A percentile compares a stretch with the other conserved stretches of the same genome.
phyloP scores from a whole-genome alignment of 352 stramenopile genomes.

The Globisporangium cederbergense region DNA sequence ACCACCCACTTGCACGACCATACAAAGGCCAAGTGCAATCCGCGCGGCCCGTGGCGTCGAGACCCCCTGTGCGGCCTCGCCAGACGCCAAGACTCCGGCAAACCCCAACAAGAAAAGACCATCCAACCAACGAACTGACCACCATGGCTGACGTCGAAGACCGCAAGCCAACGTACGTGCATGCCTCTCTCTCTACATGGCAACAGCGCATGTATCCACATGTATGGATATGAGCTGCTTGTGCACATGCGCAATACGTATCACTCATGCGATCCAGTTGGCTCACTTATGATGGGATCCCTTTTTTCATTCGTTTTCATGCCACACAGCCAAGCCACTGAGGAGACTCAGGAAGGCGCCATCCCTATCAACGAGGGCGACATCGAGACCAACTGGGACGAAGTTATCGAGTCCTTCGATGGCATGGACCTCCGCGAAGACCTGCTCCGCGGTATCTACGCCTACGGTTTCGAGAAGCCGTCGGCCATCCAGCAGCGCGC shows the following conservation, averaged over 20 bases:
- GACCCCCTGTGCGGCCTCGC: slow-evolving; percentile 11
- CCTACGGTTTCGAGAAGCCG: slow-evolving; percentile 99
- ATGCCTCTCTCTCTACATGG: neutral
- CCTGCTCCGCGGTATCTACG: slow-evolving; percentile 99
- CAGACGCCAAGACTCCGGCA: slow-evolving; percentile 28
- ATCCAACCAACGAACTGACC: slow-evolving; percentile 16
- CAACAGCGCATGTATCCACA: too few relatives aligned
- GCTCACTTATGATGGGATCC: neutral
- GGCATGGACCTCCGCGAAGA: slow-evolving; percentile 98
- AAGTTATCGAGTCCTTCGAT: slow-evolving; percentile 98
- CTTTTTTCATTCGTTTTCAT: neutral
- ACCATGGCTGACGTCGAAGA: slow-evolving; percentile 78
- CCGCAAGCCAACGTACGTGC: slow-evolving; percentile 59
- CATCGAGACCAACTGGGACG: slow-evolving; percentile 98
- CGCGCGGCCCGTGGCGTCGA: slow-evolving; percentile 6
- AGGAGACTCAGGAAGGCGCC: slow-evolving; percentile 66
- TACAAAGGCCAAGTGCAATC: slow-evolving; percentile 72
- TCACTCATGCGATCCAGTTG: neutral
- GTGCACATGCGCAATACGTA: neutral
- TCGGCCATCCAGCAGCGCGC: slow-evolving; percentile 99
- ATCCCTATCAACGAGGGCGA: slow-evolving; percentile 88
- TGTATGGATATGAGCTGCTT: neutral
- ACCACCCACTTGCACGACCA: slow-evolving; percentile 53
- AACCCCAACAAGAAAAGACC: slow-evolving; percentile 20
- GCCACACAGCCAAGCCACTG: slow-evolving; percentile 39